These are phyloP conservation scores for Noccaea caerulescens DNA, from an alignment of 345 rosid species.

Conservation along the genomic window DNA sequence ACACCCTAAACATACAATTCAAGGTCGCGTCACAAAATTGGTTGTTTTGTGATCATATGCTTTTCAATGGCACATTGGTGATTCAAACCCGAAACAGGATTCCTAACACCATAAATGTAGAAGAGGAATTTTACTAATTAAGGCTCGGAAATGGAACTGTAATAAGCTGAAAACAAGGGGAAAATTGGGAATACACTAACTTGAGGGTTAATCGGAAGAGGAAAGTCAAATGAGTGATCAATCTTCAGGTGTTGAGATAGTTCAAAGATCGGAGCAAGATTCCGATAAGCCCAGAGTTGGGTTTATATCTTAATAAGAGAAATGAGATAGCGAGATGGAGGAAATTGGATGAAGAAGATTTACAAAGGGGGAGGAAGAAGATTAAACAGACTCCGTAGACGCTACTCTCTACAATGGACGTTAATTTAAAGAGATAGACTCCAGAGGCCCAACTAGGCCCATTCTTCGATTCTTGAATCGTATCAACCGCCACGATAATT, in stretches of 20 bases:
- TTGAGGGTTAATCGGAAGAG: constrained; percentile 11
- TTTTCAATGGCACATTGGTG: constrained; percentile 29
- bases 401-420: background rate
- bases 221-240: background rate
- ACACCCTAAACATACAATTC: constrained; percentile 27
- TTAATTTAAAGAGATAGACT: no score
- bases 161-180: background rate
- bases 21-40: background rate
- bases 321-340: background rate
- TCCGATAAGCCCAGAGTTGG: background rate
- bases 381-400: background rate
- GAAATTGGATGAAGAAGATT: background rate
- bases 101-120: constrained; percentile 24
- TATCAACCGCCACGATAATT: background rate
- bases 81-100: constrained; percentile 7
- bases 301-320: no score
- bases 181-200: constrained; percentile 9
- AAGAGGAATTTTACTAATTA: background rate
- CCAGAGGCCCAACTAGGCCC: no score
- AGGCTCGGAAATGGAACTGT: background rate
- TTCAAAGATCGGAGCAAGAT: constrained; percentile 9
- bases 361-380: background rate
- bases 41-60: background rate
- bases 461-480: no score
- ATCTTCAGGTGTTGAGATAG: constrained; percentile 15